Evolutionary conservation across 2,329 filamentous ascomycete genomes (phyloP).

Genomic region (Hymenoscyphus fraxineus): DNA sequence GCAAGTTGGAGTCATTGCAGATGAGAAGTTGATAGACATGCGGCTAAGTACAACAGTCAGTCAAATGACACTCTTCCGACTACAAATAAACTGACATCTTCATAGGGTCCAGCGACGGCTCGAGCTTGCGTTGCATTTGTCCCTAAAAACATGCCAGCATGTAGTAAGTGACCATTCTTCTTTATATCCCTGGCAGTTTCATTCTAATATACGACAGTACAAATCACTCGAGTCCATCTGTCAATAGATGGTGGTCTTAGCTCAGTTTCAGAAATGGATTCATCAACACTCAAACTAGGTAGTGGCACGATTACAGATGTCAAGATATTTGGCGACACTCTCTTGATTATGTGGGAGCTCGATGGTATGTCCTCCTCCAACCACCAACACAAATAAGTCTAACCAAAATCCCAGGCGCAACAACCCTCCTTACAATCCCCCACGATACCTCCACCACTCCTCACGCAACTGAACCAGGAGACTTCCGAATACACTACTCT

Average conservation of each 20-base stretch:
- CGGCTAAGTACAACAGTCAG: slow-evolving; percentile 27
- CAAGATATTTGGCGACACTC: slow-evolving; percentile 29
- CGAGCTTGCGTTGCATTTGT: slow-evolving; percentile 27
- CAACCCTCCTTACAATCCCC: slow-evolving; percentile 27
- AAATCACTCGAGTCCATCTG: slow-evolving; percentile 28
- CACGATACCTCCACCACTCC: slow-evolving; percentile 16
- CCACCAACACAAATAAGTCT: not conserved
- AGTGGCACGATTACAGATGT: slow-evolving; percentile 32
- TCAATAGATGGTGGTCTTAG: slow-evolving; percentile 34
- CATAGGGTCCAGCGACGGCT: slow-evolving; percentile 20
- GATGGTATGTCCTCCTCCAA: slow-evolving; percentile 21
- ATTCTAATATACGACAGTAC: slow-evolving; percentile 25
- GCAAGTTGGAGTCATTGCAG: slow-evolving; percentile 21
- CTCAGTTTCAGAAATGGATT: slow-evolving; percentile 20
- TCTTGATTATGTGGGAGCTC: slow-evolving; percentile 32
- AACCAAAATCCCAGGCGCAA: slow-evolving; percentile 13
- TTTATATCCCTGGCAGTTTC: not conserved
- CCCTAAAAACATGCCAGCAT: slow-evolving; percentile 21
- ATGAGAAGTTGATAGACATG: slow-evolving; percentile 27
- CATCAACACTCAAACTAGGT: slow-evolving; percentile 27
- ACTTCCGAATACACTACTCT: slow-evolving; percentile 14
- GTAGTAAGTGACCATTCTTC: slow-evolving; percentile 20
- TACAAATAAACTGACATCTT: slow-evolving; percentile 5
- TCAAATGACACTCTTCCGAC: not conserved
- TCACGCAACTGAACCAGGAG: not conserved